A percentile compares a stretch with the other conserved stretches of the same genome.
Conservation (phyloP, 2,329 filamentous ascomycete species). For the Aspergillus vadensis region DNA sequence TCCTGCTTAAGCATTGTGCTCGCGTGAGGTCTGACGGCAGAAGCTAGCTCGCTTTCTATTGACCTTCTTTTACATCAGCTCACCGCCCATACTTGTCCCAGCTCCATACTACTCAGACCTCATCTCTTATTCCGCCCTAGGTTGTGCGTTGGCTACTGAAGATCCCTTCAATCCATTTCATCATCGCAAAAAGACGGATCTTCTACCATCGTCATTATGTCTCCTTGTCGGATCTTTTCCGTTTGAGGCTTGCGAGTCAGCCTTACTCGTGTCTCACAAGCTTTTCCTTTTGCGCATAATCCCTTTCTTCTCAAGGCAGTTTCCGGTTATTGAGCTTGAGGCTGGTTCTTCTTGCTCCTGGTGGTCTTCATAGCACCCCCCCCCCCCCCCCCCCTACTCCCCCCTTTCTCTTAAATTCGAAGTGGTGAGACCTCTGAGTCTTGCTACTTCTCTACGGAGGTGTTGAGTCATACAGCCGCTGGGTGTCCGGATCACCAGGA, state of each 20-base stretch:
- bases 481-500: background rate
- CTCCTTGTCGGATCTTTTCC: constrained; percentile 6
- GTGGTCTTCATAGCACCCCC: background rate
- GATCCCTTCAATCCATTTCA: background rate
- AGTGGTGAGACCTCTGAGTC: constrained; percentile 8
- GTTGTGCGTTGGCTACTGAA: background rate
- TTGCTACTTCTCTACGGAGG: constrained; percentile 3
- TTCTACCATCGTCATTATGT: constrained; percentile 15
- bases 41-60: background rate
- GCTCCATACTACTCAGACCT: constrained; percentile 8
- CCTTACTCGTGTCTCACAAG: constrained; percentile 9
- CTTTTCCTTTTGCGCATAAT: background rate
- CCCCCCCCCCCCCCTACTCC: background rate
- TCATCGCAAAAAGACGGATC: background rate
- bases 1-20: background rate
- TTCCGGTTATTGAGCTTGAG: background rate
- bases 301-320: background rate
- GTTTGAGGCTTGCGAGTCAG: constrained; percentile 15
- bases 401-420: background rate
- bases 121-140: constrained; percentile 4
- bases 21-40: constrained; percentile 3
- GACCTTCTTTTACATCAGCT: constrained; percentile 13
- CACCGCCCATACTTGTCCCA: constrained; percentile 18
- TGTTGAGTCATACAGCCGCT: background rate
- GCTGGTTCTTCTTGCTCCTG: background rate